Percentiles rank a stretch among this genome's conserved stretches.
Evolutionary conservation across 2,329 filamentous ascomycete genomes (phyloP).

Genomic region (Exophiala alcalophila): DNA sequence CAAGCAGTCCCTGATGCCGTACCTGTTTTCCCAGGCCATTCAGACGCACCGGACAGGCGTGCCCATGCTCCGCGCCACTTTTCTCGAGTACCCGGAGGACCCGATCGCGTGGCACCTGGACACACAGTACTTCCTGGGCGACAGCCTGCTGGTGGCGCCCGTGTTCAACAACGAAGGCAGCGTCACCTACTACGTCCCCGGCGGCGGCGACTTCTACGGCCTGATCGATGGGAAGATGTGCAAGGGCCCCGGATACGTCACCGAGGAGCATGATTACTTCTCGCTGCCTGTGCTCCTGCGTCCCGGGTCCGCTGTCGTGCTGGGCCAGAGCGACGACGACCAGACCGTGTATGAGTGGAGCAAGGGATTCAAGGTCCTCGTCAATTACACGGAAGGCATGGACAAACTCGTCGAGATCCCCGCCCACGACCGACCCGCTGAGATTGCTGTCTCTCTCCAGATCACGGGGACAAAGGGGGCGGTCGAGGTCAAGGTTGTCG

Average conservation of each 20-base stretch:
- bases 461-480: slow-evolving; percentile 1
- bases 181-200: slow-evolving; percentile 63
- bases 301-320: slow-evolving; percentile 50
- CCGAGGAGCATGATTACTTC: slow-evolving; percentile 57
- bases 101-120: slow-evolving; percentile 66
- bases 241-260: slow-evolving; percentile 53
- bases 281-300: slow-evolving; percentile 59
- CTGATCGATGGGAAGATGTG: slow-evolving; percentile 47
- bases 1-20: slow-evolving; percentile 58
- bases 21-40: slow-evolving; percentile 53
- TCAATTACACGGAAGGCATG: slow-evolving; percentile 62
- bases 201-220: slow-evolving; percentile 46
- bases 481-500: background rate
- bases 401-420: slow-evolving; percentile 2
- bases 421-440: background rate
- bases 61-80: slow-evolving; percentile 63
- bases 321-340: too few species aligned
- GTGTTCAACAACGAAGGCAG: slow-evolving; percentile 61
- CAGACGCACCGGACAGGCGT: slow-evolving; percentile 53
- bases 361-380: slow-evolving; percentile 41
- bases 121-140: slow-evolving; percentile 70
- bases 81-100: slow-evolving; percentile 68
- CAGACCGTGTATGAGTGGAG: slow-evolving; percentile 62
- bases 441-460: slow-evolving; percentile 1
- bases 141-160: slow-evolving; percentile 61